Conservation (phyloP, 2,329 filamentous ascomycete species). For the Chalaropsis thielavioides region DNA sequence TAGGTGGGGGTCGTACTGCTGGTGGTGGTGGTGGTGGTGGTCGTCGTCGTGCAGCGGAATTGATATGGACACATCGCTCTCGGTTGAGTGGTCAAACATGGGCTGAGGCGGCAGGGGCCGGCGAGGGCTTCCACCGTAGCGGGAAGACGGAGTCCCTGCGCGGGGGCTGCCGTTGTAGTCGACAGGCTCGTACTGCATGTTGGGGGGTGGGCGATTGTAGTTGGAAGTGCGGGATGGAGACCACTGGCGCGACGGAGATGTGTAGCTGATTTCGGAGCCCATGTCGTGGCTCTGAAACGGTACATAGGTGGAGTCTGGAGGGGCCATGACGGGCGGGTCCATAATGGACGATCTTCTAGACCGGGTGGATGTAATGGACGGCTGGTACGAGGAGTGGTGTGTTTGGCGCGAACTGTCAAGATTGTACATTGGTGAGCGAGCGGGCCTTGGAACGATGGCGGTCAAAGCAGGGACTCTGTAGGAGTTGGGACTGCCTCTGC, state of each 20-base stretch:
- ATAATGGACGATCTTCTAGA: conserved; percentile 36
- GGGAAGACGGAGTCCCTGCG: conserved; percentile 78
- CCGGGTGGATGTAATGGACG: conserved; percentile 35
- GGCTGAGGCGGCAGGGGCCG: conserved; percentile 80
- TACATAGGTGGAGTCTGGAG: conserved; percentile 49
- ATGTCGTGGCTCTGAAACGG: conserved; percentile 37
- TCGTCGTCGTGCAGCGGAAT: conserved; percentile 42
- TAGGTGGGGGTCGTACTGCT: conserved; percentile 34
- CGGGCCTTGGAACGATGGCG: conserved; percentile 20
- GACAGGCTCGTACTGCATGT: conserved; percentile 65
- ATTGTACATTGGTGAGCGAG: conserved; percentile 30
- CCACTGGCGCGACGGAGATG: conserved; percentile 45
- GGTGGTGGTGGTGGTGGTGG: conserved; percentile 9
- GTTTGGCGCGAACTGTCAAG: conserved; percentile 32
- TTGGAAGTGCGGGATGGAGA: conserved; percentile 43
- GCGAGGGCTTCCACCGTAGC: conserved; percentile 76
- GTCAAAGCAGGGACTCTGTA: background rate
- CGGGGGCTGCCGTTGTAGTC: conserved; percentile 82
- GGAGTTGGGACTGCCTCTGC: conserved; percentile 5
- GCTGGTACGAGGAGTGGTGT: conserved; percentile 33
- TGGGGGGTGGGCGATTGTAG: conserved; percentile 56
- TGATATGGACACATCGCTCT: conserved; percentile 48
- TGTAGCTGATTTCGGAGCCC: conserved; percentile 22
- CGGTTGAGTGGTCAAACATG: conserved; percentile 45
- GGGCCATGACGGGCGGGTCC: conserved; percentile 46